phyloP scores from a whole-genome alignment of 106 monocot genomes.

The Acorus gramineus region DNA sequence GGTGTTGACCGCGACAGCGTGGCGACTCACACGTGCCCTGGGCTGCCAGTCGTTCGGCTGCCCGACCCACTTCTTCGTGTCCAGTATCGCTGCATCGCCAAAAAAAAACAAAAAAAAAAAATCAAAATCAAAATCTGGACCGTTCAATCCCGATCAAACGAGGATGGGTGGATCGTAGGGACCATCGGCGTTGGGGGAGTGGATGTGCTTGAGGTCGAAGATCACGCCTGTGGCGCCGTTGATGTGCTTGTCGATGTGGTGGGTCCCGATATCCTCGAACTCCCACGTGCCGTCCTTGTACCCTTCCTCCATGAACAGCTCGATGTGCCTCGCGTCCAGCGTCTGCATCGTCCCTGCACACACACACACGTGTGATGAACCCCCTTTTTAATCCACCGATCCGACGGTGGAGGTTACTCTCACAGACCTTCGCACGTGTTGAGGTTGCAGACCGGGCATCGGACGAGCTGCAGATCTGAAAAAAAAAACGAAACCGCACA shows the following conservation, averaged over 20 bases:
- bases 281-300: slow-evolving; percentile 55
- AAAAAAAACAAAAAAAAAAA: too few species aligned
- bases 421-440: slow-evolving; percentile 55
- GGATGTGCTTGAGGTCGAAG: slow-evolving; percentile 49
- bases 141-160: too few species aligned
- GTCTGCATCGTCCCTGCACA: slow-evolving; percentile 81
- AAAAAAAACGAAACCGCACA: background rate
- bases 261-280: slow-evolving; percentile 55
- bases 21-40: slow-evolving; percentile 43
- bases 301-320: slow-evolving; percentile 66
- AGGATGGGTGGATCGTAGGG: background rate
- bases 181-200: slow-evolving; percentile 36
- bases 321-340: slow-evolving; percentile 61
- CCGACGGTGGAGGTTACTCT: too few species aligned
- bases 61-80: slow-evolving; percentile 49
- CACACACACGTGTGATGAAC: background rate
- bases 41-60: slow-evolving; percentile 64
- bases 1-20: slow-evolving; percentile 78
- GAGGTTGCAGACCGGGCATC: slow-evolving; percentile 66
- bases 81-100: slow-evolving; percentile 29
- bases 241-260: slow-evolving; percentile 30
- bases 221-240: slow-evolving; percentile 48
- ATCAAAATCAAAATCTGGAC: too few species aligned
- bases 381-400: too few species aligned
- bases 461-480: slow-evolving; percentile 66